Percentiles rank a stretch among this genome's conserved stretches.
These are phyloP conservation scores for Kazachstania bromeliacearum DNA, from an alignment of 805 yeast species.

Conservation along the genomic window DNA sequence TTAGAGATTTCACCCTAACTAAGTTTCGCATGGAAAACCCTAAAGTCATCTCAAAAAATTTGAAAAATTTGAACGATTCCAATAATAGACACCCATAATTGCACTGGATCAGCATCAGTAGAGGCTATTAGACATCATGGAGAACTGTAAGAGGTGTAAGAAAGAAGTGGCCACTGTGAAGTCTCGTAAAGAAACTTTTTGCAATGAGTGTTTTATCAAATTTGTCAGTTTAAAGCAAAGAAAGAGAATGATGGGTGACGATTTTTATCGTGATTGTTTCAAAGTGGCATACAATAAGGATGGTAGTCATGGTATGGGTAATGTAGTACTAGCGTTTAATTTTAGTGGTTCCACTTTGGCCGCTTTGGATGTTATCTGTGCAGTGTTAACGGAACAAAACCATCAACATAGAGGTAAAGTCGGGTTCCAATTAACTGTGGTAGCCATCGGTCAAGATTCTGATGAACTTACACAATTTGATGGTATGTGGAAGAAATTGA, in stretches of 20 bases:
- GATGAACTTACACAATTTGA: constrained; percentile 11
- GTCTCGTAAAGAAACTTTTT: constrained; percentile 28
- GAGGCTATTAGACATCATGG: neutral
- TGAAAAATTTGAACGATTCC: neutral
- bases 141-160: constrained; percentile 21
- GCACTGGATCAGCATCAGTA: neutral
- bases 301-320: constrained; percentile 16
- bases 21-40: neutral
- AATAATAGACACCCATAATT: neutral
- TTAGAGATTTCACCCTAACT: constrained; percentile 1
- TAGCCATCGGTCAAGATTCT: constrained; percentile 28
- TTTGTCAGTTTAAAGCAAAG: constrained; percentile 75
- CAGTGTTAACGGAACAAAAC: constrained; percentile 53
- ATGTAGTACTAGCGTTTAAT: constrained; percentile 52
- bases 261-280: constrained; percentile 63
- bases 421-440: constrained; percentile 54
- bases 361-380: constrained; percentile 54
- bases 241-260: constrained; percentile 57
- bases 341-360: constrained; percentile 57
- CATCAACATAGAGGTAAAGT: constrained; percentile 51
- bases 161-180: constrained; percentile 11
- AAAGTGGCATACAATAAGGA: constrained; percentile 34
- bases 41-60: neutral
- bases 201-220: constrained; percentile 49
- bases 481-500: constrained; percentile 8